phyloP scores from a whole-genome alignment of 2,329 filamentous ascomycete species.

The Bipolaris gigantea region DNA sequence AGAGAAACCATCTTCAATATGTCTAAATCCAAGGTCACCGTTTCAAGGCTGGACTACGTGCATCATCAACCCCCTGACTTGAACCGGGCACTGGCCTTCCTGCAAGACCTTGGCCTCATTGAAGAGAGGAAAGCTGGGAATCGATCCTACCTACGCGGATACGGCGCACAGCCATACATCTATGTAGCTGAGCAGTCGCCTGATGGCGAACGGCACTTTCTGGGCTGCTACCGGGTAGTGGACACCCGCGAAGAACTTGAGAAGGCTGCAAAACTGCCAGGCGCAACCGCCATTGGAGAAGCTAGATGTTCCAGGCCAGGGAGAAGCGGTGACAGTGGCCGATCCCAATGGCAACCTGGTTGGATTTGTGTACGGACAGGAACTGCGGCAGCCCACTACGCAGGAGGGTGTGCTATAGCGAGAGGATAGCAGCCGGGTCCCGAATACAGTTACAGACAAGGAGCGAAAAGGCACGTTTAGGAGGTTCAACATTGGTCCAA shows the following conservation, averaged over 20 bases:
- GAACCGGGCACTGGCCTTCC: no score
- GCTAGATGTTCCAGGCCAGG: background rate
- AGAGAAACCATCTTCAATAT: no score
- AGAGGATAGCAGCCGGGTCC: no score
- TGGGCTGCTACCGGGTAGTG: background rate
- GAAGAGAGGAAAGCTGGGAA: background rate
- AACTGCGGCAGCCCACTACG: no score
- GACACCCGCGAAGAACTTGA: background rate
- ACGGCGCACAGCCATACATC: background rate
- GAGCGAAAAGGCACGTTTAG: constrained; percentile 39
- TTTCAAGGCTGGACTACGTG: no score
- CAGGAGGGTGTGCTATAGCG: no score
- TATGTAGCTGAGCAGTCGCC: background rate
- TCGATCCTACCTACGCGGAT: background rate
- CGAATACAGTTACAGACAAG: constrained; percentile 37
- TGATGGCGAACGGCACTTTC: background rate
- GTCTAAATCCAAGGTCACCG: no score
- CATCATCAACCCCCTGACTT: no score
- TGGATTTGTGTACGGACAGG: no score
- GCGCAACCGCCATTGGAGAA: background rate
- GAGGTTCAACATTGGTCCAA: constrained; percentile 49
- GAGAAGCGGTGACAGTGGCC: background rate
- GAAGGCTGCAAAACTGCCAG: background rate
- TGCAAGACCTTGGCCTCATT: background rate
- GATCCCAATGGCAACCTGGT: no score